phyloP scores from a whole-genome alignment of 2,329 filamentous ascomycete species.

The Penicillium crustosum region DNA sequence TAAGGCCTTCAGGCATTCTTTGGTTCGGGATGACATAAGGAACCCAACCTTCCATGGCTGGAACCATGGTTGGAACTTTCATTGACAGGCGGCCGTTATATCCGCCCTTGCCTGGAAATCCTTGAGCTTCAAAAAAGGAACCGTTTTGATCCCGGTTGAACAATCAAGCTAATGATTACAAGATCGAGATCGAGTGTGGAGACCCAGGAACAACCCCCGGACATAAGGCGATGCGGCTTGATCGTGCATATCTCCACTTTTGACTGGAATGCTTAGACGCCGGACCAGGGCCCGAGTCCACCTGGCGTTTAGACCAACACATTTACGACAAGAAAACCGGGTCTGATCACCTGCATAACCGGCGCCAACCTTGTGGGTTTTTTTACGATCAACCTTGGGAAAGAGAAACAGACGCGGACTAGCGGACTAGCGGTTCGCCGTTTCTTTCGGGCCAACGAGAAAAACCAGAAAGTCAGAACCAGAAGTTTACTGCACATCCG shows the following conservation, averaged over 20 bases:
- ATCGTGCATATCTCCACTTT: constrained; percentile 27
- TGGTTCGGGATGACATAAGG: constrained; percentile 13
- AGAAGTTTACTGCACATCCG: constrained; percentile 33
- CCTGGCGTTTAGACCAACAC: constrained; percentile 21
- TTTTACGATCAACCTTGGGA: neutral
- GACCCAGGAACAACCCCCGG: constrained; percentile 2
- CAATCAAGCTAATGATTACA: neutral
- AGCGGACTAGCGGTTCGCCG: neutral
- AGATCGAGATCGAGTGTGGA: constrained; percentile 9
- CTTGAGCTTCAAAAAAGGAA: neutral
- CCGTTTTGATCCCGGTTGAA: neutral
- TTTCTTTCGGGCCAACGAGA: neutral
- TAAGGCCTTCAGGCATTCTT: constrained; percentile 2
- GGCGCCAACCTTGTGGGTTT: constrained; percentile 23
- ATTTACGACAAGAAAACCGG: constrained; percentile 16
- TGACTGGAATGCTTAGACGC: constrained; percentile 36
- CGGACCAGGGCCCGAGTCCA: constrained; percentile 29
- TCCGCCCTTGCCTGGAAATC: neutral
- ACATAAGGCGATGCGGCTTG: constrained; percentile 23
- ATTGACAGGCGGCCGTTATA: constrained; percentile 2
- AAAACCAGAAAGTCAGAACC: neutral
- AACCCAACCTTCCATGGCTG: neutral
- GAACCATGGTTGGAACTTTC: constrained; percentile 1
- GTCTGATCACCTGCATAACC: constrained; percentile 40
- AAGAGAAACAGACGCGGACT: constrained; percentile 1